Percentiles rank a stretch among this genome's conserved stretches.
These are phyloP conservation scores for Mucor indicus DNA, from an alignment of 371 early-diverging fungal genomes.

Conservation along the genomic window DNA sequence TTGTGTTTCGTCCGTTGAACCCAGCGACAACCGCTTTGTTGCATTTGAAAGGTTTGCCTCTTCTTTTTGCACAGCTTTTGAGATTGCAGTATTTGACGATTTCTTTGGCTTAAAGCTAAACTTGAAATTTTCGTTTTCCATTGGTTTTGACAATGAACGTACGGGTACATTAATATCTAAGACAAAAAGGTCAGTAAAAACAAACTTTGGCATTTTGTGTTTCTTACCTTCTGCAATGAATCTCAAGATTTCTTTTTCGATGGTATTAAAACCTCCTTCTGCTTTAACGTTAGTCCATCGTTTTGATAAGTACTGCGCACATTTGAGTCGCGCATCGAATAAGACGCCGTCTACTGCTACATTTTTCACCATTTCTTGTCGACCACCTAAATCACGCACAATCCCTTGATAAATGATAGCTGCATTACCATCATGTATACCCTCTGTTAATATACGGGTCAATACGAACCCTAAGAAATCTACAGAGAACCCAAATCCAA, in stretches of 20 bases:
- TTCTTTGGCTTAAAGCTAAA: conserved; percentile 24
- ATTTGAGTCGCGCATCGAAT: conserved; percentile 23
- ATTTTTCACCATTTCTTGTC: conserved; percentile 46
- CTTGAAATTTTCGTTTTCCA: conserved; percentile 20
- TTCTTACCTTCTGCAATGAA: conserved; percentile 37
- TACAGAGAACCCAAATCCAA: conserved; percentile 43
- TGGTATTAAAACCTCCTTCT: conserved; percentile 28
- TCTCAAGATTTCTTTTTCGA: conserved; percentile 38
- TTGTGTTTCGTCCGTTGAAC: not conserved
- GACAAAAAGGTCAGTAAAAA: too few relatives aligned
- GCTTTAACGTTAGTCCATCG: conserved; percentile 39
- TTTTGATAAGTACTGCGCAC: conserved; percentile 30
- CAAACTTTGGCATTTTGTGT: not conserved
- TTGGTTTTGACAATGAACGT: conserved; percentile 28
- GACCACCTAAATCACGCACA: conserved; percentile 35
- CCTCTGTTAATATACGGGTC: conserved; percentile 27
- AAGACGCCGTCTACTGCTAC: conserved; percentile 39
- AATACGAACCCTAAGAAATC: conserved; percentile 49
- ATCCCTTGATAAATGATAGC: conserved; percentile 44
- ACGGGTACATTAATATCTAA: conserved; percentile 32
- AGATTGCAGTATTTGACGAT: not conserved
- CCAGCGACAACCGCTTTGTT: conserved; percentile 3
- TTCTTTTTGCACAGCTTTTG: conserved; percentile 5
- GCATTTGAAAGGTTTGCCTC: not conserved
- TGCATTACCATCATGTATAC: conserved; percentile 43